These are phyloP conservation scores for Gloeostereum incarnatum DNA, from an alignment of 768 basidiomycete genomes.

Conservation along the genomic window DNA sequence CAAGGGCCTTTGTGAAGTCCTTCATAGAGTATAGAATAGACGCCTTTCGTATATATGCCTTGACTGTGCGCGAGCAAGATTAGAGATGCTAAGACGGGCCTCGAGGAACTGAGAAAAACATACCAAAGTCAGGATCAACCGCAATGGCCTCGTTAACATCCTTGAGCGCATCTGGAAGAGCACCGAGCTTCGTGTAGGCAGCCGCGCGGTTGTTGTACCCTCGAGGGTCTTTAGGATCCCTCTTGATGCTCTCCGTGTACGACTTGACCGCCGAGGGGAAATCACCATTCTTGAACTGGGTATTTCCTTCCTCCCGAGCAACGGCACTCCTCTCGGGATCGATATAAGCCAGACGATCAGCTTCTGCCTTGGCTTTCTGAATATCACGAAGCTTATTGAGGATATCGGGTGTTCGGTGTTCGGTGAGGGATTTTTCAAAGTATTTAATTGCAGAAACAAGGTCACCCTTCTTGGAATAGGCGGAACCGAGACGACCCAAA, in stretches of 20 bases:
- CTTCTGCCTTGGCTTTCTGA: slow-evolving; percentile 72
- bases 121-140: slow-evolving; percentile 79
- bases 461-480: slow-evolving; percentile 79
- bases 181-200: slow-evolving; percentile 91
- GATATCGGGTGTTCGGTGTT: slow-evolving; percentile 92
- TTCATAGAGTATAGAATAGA: slow-evolving; percentile 84
- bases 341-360: slow-evolving; percentile 76
- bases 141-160: slow-evolving; percentile 92
- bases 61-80: slow-evolving; percentile 63
- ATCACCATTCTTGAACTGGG: slow-evolving; percentile 84
- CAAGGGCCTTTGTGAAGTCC: slow-evolving; percentile 81
- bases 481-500: slow-evolving; percentile 78
- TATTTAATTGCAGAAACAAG: slow-evolving; percentile 73
- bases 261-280: slow-evolving; percentile 87
- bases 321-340: slow-evolving; percentile 73
- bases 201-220: slow-evolving; percentile 99
- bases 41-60: slow-evolving; percentile 92
- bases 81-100: neutral
- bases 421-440: slow-evolving; percentile 89
- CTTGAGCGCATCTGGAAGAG: slow-evolving; percentile 92
- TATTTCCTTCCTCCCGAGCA: slow-evolving; percentile 91
- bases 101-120: slow-evolving; percentile 13
- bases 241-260: slow-evolving; percentile 96
- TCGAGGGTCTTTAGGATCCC: slow-evolving; percentile 80
- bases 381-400: slow-evolving; percentile 82